A percentile compares a stretch with the other conserved stretches of the same genome.
Evolutionary conservation across 352 stramenopile species (phyloP).

Genomic region (Pythium grandisporangium): DNA sequence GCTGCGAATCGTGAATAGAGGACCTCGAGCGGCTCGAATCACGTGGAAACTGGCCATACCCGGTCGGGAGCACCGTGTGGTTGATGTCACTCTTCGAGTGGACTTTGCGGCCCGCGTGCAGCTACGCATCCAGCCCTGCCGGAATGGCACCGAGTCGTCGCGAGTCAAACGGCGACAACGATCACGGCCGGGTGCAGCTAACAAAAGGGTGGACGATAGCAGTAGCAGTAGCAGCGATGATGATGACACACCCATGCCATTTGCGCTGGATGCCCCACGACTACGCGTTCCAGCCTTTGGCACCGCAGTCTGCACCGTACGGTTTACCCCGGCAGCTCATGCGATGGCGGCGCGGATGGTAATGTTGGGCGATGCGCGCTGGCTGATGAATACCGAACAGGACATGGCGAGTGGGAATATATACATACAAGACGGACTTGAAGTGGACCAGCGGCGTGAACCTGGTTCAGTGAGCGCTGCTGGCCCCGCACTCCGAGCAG

Average conservation of each 20-base stretch:
- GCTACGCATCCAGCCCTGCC: constrained; percentile 29
- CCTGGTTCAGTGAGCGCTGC: too few species aligned
- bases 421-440: too few species aligned
- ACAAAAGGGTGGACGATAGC: background rate
- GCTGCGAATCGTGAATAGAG: constrained; percentile 60
- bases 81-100: constrained; percentile 43
- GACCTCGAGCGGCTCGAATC: constrained; percentile 39
- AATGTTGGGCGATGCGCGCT: constrained; percentile 57
- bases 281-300: constrained; percentile 19
- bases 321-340: constrained; percentile 21
- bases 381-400: constrained; percentile 13
- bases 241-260: constrained; percentile 19
- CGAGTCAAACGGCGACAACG: too few species aligned
- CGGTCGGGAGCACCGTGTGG: constrained; percentile 38
- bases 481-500: too few species aligned
- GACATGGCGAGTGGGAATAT: too few species aligned
- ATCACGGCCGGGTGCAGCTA: too few species aligned
- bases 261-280: constrained; percentile 16
- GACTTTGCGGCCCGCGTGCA: constrained; percentile 33
- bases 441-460: too few species aligned
- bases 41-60: constrained; percentile 49
- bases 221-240: constrained; percentile 6
- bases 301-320: constrained; percentile 40
- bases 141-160: too few species aligned
- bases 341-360: constrained; percentile 18